Evolutionary conservation across 495 filamentous ascomycete genomes (phyloP), one percentile per base, ranked within the genome.

Genomic region (Aspergillus carlsbadensis): DNA sequence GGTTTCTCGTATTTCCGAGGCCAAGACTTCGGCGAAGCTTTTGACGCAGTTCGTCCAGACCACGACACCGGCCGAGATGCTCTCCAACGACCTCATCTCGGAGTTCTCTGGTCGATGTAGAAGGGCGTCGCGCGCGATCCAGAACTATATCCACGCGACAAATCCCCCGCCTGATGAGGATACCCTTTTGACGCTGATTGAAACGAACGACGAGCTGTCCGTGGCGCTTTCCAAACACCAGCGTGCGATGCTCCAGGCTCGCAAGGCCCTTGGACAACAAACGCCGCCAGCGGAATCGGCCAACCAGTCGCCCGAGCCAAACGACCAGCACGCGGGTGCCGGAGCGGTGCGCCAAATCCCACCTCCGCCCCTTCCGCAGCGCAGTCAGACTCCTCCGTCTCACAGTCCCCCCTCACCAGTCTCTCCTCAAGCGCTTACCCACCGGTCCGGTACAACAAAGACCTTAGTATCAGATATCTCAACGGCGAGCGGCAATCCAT

Each of bases 41-140:
- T 87, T 99, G 11, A 81, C 88, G 33, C 94, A 99, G 69, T 85
- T 96, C 14, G 83, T 96, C 0, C 88, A 91, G 59, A 88, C 84
- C 13, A 96, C 93, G 0, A 87, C 92, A 0, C 78, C 87, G 0
- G 65, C 75, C 3, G 93, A 98, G 68, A 67, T 97, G 6, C 80
- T 89, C 14, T 66, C 69, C 22, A 92, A 94, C 65, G 95, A 98
- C 14, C 79, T 99, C 8, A 85, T 98, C 67, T 87, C 85, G 60
- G 94, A 99, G 70, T 99, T 99, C 65, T 81, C 84, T 31, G 89
- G 96, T 61, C 89, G 94, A 8, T 98, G 92, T 64, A 83, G 85
- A 53, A 79, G 82, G 36, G 92, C 94, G 0, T 85, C 85, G 13
- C 81, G 87, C 31, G 86, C 85, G 55, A 83, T 99, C 52, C 89